These are phyloP conservation scores for Microbotryum saponariae DNA, from an alignment of 1,284 basidiomycete species.

Conservation along the genomic window DNA sequence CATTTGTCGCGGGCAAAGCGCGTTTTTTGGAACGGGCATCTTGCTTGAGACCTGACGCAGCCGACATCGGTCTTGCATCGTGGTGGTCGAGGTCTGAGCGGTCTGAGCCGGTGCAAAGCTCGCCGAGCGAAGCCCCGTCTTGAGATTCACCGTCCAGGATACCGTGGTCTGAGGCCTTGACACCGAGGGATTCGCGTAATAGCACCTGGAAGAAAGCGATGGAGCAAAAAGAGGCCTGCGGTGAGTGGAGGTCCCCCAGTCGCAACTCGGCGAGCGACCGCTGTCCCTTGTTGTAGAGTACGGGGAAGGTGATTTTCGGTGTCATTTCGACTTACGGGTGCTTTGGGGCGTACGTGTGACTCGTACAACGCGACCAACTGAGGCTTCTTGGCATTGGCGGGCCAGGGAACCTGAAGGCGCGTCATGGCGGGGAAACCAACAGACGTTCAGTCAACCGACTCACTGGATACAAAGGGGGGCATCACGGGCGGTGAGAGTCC, in stretches of 20 bases:
- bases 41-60: no score
- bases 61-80: no score
- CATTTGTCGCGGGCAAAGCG: no score
- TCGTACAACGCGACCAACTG: slow-evolving; percentile 77
- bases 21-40: no score
- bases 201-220: background rate
- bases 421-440: background rate
- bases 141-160: slow-evolving; percentile 27
- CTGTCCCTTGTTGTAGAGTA: slow-evolving; percentile 8
- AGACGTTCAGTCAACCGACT: background rate
- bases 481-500: background rate
- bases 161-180: slow-evolving; percentile 23
- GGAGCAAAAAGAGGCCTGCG: background rate
- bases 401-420: slow-evolving; percentile 45
- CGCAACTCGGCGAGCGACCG: slow-evolving; percentile 6
- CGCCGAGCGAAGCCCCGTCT: slow-evolving; percentile 16
- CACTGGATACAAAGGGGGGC: no score
- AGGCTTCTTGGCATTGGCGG: slow-evolving; percentile 71
- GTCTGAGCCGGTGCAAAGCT: slow-evolving; percentile 22
- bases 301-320: no score
- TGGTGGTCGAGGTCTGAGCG: background rate
- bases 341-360: slow-evolving; percentile 59
- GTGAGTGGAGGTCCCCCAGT: no score
- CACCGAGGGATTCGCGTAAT: background rate
- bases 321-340: slow-evolving; percentile 42